These are phyloP conservation scores for Aspergillus pseudotamarii DNA, from an alignment of 2,329 filamentous ascomycete species.

Conservation along the genomic window DNA sequence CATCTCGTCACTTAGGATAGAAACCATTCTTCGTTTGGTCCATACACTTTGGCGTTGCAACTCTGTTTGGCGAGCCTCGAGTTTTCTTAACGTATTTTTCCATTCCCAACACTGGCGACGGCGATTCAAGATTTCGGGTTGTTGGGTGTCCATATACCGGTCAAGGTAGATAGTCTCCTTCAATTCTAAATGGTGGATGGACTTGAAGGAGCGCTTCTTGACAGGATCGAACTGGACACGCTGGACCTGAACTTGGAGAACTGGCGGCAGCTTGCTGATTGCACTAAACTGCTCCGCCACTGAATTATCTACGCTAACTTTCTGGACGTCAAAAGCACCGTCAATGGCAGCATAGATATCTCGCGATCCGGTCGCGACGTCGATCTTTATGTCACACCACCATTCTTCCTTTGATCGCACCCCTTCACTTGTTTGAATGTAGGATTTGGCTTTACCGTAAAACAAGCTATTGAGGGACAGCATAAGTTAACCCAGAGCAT, in stretches of 20 bases:
- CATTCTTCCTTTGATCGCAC: slow-evolving; percentile 57
- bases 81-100: slow-evolving; percentile 63
- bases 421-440: slow-evolving; percentile 49
- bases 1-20: slow-evolving; percentile 14
- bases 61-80: slow-evolving; percentile 53
- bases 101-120: slow-evolving; percentile 75
- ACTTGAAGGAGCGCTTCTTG: slow-evolving; percentile 66
- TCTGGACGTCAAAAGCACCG: slow-evolving; percentile 79
- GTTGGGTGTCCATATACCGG: slow-evolving; percentile 72
- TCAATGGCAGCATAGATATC: slow-evolving; percentile 85
- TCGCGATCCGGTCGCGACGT: slow-evolving; percentile 59
- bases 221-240: slow-evolving; percentile 72
- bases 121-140: slow-evolving; percentile 63
- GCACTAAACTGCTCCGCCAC: slow-evolving; percentile 67
- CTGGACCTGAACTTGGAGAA: slow-evolving; percentile 88
- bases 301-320: slow-evolving; percentile 67
- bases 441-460: slow-evolving; percentile 51
- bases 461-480: slow-evolving; percentile 46
- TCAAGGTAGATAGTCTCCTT: slow-evolving; percentile 83
- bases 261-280: slow-evolving; percentile 75
- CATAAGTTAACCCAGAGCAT: slow-evolving; percentile 14
- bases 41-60: slow-evolving; percentile 43
- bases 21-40: neutral
- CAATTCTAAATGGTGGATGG: slow-evolving; percentile 76
- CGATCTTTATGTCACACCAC: slow-evolving; percentile 66